phyloP scores from a whole-genome alignment of 2,329 filamentous ascomycete species.

The Diaporthe humulicola region DNA sequence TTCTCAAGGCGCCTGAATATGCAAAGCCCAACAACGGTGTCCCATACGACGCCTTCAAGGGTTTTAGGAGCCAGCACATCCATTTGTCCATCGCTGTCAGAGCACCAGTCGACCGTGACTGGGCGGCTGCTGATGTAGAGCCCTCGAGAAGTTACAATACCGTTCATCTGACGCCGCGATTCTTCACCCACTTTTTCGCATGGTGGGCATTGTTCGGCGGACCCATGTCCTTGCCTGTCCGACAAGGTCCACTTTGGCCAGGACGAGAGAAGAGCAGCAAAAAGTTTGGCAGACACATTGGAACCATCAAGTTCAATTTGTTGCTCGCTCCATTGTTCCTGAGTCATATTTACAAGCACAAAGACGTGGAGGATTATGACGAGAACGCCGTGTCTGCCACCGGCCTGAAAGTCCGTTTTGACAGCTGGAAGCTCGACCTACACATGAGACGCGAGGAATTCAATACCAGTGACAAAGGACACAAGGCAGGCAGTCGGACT shows the following conservation, averaged over 20 bases:
- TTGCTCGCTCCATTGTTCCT: constrained; percentile 93
- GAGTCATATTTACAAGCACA: constrained; percentile 98
- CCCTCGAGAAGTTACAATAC: constrained; percentile 95
- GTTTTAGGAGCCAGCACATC: constrained; percentile 97
- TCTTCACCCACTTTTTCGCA: constrained; percentile 98
- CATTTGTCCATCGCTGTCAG: constrained; percentile 93
- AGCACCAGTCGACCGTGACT: constrained; percentile 88
- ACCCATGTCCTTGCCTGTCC: constrained; percentile 92
- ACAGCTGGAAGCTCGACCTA: constrained; percentile 97
- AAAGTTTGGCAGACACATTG: constrained; percentile 96
- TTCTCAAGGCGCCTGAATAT: constrained; percentile 84
- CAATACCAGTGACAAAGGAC: constrained; percentile 82
- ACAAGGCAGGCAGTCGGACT: constrained; percentile 82
- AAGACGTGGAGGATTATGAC: constrained; percentile 88
- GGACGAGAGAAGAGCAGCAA: constrained; percentile 97
- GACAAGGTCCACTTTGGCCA: constrained; percentile 92
- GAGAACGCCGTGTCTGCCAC: constrained; percentile 87
- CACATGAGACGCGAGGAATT: constrained; percentile 96
- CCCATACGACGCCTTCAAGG: constrained; percentile 91
- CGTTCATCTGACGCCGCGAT: constrained; percentile 91
- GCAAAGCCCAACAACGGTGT: constrained; percentile 69
- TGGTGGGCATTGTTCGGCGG: constrained; percentile 99
- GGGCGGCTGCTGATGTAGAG: constrained; percentile 81
- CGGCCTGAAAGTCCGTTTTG: constrained; percentile 94
- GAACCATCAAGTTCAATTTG: constrained; percentile 98